Base-by-base conservation (phyloP, 2,329 filamentous ascomycete species). In the Atkinsonella texensis region DNA sequence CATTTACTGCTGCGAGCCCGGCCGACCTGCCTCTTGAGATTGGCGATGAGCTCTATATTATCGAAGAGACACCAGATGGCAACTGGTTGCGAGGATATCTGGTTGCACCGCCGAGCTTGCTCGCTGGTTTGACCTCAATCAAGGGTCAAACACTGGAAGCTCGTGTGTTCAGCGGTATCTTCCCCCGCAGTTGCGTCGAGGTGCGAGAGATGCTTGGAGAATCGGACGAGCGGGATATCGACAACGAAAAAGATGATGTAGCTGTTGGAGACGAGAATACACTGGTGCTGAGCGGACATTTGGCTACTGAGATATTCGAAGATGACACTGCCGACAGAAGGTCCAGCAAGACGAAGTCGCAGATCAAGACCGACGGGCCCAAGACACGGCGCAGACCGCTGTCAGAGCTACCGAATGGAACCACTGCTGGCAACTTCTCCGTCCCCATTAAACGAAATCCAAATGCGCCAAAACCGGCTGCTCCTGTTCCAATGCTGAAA, bases 41-140 rank as follows among this genome's bases (percentile, higher is more conserved):
- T 57, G 93, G 93, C 67, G 93, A 98, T 77, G 93, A 98, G 71
- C 76, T 98, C 57, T 98, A 98, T 72, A 94, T 98, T 59, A 96
- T 98, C 65, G 91, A 97, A 70, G 89, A 97, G 70, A 94, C 91
- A 40, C 85, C 89, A 20, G 82, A 95, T 70, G 87, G 86, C 62
- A 81, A 88, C 66, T 98, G 93, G 94, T 86, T 91, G 69, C 85
- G 93, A 51, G 93, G 93, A 53, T 98, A 98, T 69, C 78, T 98
- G 54, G 86, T 98, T 59, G 89, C 93, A 56, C 91, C 93, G 49
- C 93, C 93, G 18, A 95, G 89, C 60, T 74, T 98, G 65, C 80
- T 98, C 53, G 88, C 93, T 17, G 93, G 91, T 46, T 73, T 98
- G 65, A 97, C 89, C 11, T 91, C 86, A 55, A 83, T 86, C 61